Percentiles rank a stretch among this genome's conserved stretches.
These are phyloP conservation scores for Ceratobasidium sp. DNA, from an alignment of 1,284 basidiomycete species.

Conservation along the genomic window DNA sequence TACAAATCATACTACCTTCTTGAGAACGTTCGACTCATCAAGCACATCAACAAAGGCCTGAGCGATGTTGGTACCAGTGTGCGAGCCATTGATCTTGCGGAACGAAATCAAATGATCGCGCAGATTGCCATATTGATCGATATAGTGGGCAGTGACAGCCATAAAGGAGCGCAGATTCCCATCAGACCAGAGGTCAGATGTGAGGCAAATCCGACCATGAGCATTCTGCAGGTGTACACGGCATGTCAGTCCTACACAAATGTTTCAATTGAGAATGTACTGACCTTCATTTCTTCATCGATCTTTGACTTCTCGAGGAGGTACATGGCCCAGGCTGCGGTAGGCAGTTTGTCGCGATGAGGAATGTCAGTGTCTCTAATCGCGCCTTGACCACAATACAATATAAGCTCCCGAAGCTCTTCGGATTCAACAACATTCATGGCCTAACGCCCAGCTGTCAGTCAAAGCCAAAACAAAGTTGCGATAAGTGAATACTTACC, in stretches of 20 bases:
- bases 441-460: too few species aligned
- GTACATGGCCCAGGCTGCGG: conserved; percentile 27
- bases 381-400: neutral
- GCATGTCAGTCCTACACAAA: too few species aligned
- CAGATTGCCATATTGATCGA: too few species aligned
- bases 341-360: conserved; percentile 30
- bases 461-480: too few species aligned
- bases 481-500: neutral
- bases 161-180: conserved; percentile 21
- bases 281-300: conserved; percentile 24
- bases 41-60: too few species aligned
- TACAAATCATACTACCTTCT: neutral
- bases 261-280: too few species aligned
- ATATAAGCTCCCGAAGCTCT: conserved; percentile 32
- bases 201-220: conserved; percentile 35
- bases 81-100: conserved; percentile 9
- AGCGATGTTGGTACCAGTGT: conserved; percentile 29
- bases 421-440: conserved; percentile 29
- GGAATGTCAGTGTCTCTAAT: conserved; percentile 39
- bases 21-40: too few species aligned
- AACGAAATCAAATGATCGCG: too few species aligned
- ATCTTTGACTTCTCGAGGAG: conserved; percentile 2
- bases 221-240: conserved; percentile 1
- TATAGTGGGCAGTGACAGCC: conserved; percentile 40
- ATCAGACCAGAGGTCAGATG: conserved; percentile 42